Base-by-base conservation (phyloP, 306 rosid genomes). In the Luffa acutangula region DNA sequence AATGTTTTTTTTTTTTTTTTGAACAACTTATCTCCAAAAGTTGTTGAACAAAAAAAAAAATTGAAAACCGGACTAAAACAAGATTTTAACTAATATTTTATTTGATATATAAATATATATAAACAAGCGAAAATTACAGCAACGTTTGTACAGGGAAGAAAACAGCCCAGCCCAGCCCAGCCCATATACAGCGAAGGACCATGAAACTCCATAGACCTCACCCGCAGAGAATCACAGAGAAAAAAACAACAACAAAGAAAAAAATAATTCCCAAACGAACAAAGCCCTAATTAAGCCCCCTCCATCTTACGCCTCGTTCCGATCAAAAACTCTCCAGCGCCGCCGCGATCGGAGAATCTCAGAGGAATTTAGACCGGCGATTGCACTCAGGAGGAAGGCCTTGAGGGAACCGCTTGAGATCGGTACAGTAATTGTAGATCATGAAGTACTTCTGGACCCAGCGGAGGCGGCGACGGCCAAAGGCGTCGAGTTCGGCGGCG, bases 391-490 rank as follows among this genome's bases (percentile, higher is more conserved):
- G 78, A 31, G 97, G 98, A 82, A 82, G 18, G 34, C 95, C 98
- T 43, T 77, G 82, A 1, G 97, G 97, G 83, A 91, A 93, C 18
- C 98, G 90, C 77, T 87, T 93, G 2, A 85, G 87, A 72, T 93
- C 98, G 7, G 76, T 83, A 81, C 98, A 93, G 20, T 93, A 93
- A 54, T 93, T 89, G 81, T 93, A 91, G 57, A 93, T 91, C 98
- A 93, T 91, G 87, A 89, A 93, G 64, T 93, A 93, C 80, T 80
- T 91, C 78, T 91, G 95, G 75, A 87, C 98, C 98, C 98, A 93
- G 82, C 95, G 90, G 14, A 93, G 83, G 70, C 93, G 87, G 80
- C 97, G 86, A 76, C 97, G 85, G 71, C 88, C 82, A 39, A 85
- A 67, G 17, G 90, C 95, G 73, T 93, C 97, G 45, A 93, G 95